Percentiles rank a stretch among this genome's conserved stretches.
Conservation (phyloP, 257 asterid genomes). For the Solanum appendiculatum region DNA sequence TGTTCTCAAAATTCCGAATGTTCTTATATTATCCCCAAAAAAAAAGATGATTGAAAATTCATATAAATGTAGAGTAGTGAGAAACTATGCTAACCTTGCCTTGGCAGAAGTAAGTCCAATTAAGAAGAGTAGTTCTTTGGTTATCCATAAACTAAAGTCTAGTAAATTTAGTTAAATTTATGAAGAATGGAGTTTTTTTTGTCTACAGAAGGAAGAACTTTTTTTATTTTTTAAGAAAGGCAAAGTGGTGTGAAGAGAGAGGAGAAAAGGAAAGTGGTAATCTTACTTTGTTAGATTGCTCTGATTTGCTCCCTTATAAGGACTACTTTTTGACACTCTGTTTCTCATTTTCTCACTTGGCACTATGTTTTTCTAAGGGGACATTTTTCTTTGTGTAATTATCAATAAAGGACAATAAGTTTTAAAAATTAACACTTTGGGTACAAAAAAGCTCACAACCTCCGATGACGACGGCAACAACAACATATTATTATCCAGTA, state of each 20-base stretch:
- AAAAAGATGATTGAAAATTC: background rate
- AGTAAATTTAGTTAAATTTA: background rate
- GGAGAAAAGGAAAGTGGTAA: background rate
- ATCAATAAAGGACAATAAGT: background rate
- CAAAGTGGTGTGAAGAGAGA: background rate
- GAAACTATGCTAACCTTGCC: conserved; percentile 46
- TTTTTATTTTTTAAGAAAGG: no score
- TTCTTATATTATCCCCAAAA: background rate
- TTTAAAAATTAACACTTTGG: background rate
- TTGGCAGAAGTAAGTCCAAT: conserved; percentile 53
- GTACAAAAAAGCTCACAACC: background rate
- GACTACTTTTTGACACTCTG: background rate
- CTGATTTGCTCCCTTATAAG: conserved; percentile 7
- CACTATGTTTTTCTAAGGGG: background rate
- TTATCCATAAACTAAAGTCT: conserved; percentile 33
- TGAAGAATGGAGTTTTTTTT: background rate
- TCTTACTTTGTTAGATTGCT: background rate
- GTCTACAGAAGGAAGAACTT: background rate
- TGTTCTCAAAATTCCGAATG: background rate
- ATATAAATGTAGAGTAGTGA: background rate
- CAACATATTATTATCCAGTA: background rate
- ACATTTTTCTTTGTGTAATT: background rate
- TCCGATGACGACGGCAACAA: background rate
- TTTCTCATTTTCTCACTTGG: background rate
- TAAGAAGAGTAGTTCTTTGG: conserved; percentile 44